Percentiles rank a stretch among this genome's conserved stretches.
phyloP scores from a whole-genome alignment of 1,139 yeast species.

The Yamadazyma atlantica region DNA sequence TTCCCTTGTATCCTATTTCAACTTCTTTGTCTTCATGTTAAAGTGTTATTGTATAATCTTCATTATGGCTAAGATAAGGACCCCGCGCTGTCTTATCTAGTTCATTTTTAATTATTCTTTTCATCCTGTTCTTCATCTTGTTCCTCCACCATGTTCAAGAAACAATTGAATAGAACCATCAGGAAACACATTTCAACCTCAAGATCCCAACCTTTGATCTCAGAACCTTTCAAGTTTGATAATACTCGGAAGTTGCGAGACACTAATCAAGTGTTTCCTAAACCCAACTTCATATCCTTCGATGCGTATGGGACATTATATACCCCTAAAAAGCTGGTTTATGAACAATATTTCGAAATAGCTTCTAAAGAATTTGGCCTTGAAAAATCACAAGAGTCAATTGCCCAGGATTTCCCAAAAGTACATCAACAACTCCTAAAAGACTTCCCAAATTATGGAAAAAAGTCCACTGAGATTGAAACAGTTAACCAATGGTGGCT shows the following conservation, averaged over 20 bases:
- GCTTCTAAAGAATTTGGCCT: constrained; percentile 46
- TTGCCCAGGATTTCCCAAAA: constrained; percentile 29
- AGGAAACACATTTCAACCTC: background rate
- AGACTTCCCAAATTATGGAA: constrained; percentile 63
- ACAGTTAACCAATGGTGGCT: constrained; percentile 59
- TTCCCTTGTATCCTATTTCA: too few species aligned
- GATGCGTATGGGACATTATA: constrained; percentile 71
- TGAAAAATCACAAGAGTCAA: constrained; percentile 25
- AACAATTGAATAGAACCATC: background rate
- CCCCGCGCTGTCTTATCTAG: background rate
- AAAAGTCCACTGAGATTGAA: constrained; percentile 22
- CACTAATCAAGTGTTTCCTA: constrained; percentile 28
- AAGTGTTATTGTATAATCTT: too few species aligned
- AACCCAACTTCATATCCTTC: constrained; percentile 56
- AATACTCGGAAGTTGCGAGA: constrained; percentile 30
- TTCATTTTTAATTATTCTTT: too few species aligned
- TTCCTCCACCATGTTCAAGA: background rate
- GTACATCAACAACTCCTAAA: constrained; percentile 24
- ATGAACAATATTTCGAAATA: constrained; percentile 50
- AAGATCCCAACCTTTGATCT: constrained; percentile 10
- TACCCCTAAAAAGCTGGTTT: constrained; percentile 53
- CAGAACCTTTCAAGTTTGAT: constrained; percentile 28
- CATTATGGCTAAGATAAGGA: too few species aligned
- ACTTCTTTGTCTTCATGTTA: too few species aligned
- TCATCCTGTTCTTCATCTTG: background rate